Conservation (phyloP, 2,329 filamentous ascomycete genomes). For the Diaporthe nobilis region DNA sequence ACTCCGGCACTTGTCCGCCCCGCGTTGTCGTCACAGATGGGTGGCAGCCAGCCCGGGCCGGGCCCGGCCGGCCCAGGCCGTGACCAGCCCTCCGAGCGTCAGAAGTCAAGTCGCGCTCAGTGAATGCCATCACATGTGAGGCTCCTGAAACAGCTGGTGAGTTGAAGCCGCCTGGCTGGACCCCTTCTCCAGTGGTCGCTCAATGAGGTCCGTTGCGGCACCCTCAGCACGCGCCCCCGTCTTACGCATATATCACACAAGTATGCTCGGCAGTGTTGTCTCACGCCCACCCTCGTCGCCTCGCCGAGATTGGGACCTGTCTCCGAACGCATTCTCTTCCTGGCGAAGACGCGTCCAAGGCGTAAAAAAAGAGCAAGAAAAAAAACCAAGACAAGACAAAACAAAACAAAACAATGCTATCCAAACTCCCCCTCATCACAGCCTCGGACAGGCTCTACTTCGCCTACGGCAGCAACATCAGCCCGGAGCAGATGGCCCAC, state of each 20-base stretch:
- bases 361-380: not conserved
- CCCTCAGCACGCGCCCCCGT: not conserved
- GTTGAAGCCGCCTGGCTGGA: not conserved
- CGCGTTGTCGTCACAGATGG: not conserved
- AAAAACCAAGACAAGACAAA: not conserved
- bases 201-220: not conserved
- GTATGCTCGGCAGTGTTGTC: not conserved
- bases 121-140: not conserved
- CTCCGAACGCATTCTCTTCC: not conserved
- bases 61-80: constrained; percentile 6
- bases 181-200: not conserved
- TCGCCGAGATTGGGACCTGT: not conserved
- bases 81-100: not conserved
- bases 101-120: constrained; percentile 1
- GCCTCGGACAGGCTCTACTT: constrained; percentile 24
- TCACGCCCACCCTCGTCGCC: not conserved
- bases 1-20: not conserved
- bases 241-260: constrained; percentile 7
- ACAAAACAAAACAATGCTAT: not conserved
- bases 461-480: constrained; percentile 19
- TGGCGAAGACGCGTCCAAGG: not conserved
- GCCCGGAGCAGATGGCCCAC: constrained; percentile 17
- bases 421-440: constrained; percentile 1
- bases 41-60: constrained; percentile 1
- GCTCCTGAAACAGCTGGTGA: not conserved